A percentile compares a stretch with the other conserved stretches of the same genome.
Conservation (phyloP, 192 early-diverging fungal genomes). For the Coemansia sp. region DNA sequence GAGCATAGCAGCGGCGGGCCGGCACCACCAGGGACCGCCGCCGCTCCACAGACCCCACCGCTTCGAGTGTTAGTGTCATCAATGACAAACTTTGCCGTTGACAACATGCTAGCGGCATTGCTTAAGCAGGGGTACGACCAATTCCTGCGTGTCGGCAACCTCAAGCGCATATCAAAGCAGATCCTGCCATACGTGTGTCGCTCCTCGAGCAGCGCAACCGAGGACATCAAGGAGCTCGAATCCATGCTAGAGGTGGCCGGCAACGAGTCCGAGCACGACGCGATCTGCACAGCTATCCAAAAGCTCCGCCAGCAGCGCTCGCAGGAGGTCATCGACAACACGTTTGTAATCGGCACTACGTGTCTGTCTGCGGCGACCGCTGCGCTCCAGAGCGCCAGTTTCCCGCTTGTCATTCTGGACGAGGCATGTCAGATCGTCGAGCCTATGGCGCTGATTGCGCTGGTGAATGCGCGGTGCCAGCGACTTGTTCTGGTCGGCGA, state of each 20-base stretch:
- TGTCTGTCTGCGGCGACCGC: constrained; percentile 80
- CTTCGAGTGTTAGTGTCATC: constrained; percentile 62
- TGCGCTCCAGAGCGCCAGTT: constrained; percentile 56
- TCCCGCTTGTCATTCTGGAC: constrained; percentile 79
- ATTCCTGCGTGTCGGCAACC: constrained; percentile 70
- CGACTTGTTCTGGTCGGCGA: constrained; percentile 82
- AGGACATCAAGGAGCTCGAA: constrained; percentile 78
- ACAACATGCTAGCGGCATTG: constrained; percentile 66
- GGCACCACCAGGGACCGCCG: not conserved
- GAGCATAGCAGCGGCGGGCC: no score
- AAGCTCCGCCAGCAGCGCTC: constrained; percentile 50
- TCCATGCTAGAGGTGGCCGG: constrained; percentile 64
- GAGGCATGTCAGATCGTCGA: constrained; percentile 88
- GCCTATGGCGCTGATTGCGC: constrained; percentile 81
- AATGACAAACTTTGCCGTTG: constrained; percentile 80
- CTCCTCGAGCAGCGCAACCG: constrained; percentile 25
- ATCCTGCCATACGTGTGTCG: constrained; percentile 65
- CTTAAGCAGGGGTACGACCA: constrained; percentile 62
- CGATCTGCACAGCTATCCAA: constrained; percentile 29
- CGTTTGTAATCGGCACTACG: constrained; percentile 70
- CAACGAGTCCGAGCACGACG: constrained; percentile 54
- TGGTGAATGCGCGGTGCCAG: constrained; percentile 60
- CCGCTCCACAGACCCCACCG: constrained; percentile 21
- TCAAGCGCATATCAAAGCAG: constrained; percentile 65
- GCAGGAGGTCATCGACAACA: constrained; percentile 28